Evolutionary conservation across 495 filamentous ascomycete genomes (phyloP).

Genomic region (Podospora pseudocomata): DNA sequence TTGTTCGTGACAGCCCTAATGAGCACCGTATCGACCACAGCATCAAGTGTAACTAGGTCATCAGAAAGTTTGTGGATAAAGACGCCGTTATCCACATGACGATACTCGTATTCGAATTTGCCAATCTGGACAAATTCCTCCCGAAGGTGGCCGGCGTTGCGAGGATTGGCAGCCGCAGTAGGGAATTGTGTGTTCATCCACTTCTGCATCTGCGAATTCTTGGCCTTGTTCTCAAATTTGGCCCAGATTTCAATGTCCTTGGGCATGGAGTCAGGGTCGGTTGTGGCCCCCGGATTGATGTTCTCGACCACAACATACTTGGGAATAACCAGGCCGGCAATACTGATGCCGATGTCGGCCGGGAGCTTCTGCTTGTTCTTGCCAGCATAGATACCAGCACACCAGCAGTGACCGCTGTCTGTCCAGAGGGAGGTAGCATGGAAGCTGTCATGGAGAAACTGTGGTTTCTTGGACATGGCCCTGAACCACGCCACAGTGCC

Average conservation of each 20-base stretch:
- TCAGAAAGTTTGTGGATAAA: slow-evolving; percentile 49
- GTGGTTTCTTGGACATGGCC: slow-evolving; percentile 24
- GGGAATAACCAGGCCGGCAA: slow-evolving; percentile 48
- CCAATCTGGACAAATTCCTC: slow-evolving; percentile 50
- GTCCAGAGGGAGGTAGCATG: slow-evolving; percentile 54
- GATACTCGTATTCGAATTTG: slow-evolving; percentile 49
- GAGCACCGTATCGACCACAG: slow-evolving; percentile 41
- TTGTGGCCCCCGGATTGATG: slow-evolving; percentile 48
- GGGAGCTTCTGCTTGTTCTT: slow-evolving; percentile 19
- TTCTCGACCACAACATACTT: slow-evolving; percentile 61
- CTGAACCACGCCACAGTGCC: slow-evolving; percentile 26
- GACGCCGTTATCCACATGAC: slow-evolving; percentile 40
- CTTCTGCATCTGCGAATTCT: neutral
- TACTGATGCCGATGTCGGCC: slow-evolving; percentile 47
- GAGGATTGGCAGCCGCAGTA: slow-evolving; percentile 25
- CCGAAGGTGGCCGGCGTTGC: slow-evolving; percentile 30
- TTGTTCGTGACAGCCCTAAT: slow-evolving; percentile 53
- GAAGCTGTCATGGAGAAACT: slow-evolving; percentile 24
- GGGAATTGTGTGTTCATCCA: neutral
- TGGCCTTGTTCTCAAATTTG: slow-evolving; percentile 33
- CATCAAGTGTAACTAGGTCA: slow-evolving; percentile 34
- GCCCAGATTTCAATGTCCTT: slow-evolving; percentile 60
- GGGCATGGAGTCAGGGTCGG: slow-evolving; percentile 55
- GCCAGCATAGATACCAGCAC: slow-evolving; percentile 39
- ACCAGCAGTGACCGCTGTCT: slow-evolving; percentile 67